These are phyloP conservation scores for Mucor saturninus DNA, from an alignment of 371 early-diverging fungal genomes.

Conservation along the genomic window DNA sequence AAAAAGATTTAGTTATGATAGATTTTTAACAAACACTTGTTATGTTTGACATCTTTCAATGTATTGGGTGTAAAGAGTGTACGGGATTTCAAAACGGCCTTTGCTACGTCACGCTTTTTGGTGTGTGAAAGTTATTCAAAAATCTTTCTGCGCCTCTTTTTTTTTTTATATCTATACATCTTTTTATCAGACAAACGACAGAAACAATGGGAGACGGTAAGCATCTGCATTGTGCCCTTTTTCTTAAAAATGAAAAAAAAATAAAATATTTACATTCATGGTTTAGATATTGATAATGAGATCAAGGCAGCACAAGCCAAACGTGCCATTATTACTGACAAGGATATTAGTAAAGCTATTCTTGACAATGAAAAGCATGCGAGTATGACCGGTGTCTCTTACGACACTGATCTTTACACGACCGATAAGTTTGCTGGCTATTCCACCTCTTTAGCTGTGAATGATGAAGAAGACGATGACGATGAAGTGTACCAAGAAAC, in stretches of 20 bases:
- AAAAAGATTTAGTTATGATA: not conserved
- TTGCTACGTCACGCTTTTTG: not conserved
- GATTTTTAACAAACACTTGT: too few species aligned
- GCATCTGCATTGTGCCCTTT: not conserved
- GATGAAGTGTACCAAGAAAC: constrained; percentile 53
- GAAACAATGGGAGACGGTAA: constrained; percentile 5
- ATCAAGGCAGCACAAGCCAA: constrained; percentile 66
- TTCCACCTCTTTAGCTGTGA: constrained; percentile 67
- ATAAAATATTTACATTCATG: not conserved
- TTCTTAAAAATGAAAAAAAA: not conserved
- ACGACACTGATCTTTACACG: constrained; percentile 83
- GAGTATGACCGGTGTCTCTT: constrained; percentile 63
- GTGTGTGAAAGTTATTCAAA: not conserved
- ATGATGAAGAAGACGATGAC: constrained; percentile 61
- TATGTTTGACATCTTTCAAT: too few species aligned
- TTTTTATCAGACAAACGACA: not conserved
- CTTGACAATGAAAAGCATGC: constrained; percentile 58
- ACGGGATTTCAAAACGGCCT: too few species aligned
- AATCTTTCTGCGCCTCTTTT: constrained; percentile 4
- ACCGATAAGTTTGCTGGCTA: constrained; percentile 76
- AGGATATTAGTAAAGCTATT: constrained; percentile 48
- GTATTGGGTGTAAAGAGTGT: too few species aligned
- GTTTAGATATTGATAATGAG: constrained; percentile 64
- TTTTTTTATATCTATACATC: not conserved
- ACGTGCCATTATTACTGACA: constrained; percentile 48